Percentiles rank a stretch among this genome's conserved stretches.
These are phyloP conservation scores for Cladosporium sphaerospermum DNA, from an alignment of 2,329 filamentous ascomycete genomes.

Conservation along the genomic window DNA sequence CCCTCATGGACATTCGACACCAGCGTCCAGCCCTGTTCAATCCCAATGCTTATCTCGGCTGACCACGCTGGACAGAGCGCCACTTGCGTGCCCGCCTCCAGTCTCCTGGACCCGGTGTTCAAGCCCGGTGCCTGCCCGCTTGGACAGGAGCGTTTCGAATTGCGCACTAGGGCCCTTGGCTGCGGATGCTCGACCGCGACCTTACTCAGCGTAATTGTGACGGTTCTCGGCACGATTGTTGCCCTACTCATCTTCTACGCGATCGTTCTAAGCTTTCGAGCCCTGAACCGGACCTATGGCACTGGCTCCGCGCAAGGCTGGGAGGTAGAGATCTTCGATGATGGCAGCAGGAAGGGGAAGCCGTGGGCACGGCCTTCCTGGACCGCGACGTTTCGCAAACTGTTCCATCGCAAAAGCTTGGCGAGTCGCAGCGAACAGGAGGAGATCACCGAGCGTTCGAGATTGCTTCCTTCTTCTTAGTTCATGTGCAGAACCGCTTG, in stretches of 20 bases:
- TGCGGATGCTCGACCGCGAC: conserved; percentile 44
- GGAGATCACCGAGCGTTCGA: conserved; percentile 26
- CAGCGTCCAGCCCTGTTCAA: no score
- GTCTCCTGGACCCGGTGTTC: conserved; percentile 36
- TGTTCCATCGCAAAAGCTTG: conserved; percentile 15
- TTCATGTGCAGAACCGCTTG: neutral
- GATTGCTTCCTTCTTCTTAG: conserved; percentile 18
- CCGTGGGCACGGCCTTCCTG: conserved; percentile 18
- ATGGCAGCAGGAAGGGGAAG: conserved; percentile 18
- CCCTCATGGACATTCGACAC: no score
- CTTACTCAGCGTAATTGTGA: conserved; percentile 38
- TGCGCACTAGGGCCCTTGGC: conserved; percentile 39
- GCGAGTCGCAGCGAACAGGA: conserved; percentile 33
- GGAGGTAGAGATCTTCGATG: conserved; percentile 27
- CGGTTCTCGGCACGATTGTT: conserved; percentile 37
- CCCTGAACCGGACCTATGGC: conserved; percentile 23
- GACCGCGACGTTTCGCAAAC: conserved; percentile 8
- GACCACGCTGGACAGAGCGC: conserved; percentile 21
- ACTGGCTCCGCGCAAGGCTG: conserved; percentile 21
- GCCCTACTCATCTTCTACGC: conserved; percentile 33
- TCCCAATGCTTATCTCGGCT: neutral
- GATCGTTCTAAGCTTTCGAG: conserved; percentile 15
- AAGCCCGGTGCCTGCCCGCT: conserved; percentile 29
- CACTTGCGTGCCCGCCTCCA: conserved; percentile 38
- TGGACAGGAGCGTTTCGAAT: conserved; percentile 40